These are phyloP conservation scores for Paxillus ammoniavirescens DNA, from an alignment of 768 basidiomycete species.

Conservation along the genomic window DNA sequence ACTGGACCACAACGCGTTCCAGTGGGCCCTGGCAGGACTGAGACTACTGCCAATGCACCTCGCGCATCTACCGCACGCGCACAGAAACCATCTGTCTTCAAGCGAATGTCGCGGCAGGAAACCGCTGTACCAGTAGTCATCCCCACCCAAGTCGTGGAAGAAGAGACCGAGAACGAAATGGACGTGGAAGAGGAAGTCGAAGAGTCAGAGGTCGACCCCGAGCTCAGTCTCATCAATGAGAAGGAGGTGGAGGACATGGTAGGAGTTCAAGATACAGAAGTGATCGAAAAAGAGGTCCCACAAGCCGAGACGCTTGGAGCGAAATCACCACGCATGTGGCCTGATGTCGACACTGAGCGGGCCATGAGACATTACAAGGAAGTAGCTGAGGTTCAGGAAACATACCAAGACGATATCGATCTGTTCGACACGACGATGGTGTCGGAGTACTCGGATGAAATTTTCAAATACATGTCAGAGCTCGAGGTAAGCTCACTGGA, in stretches of 20 bases:
- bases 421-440: slow-evolving; percentile 87
- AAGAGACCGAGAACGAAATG: slow-evolving; percentile 57
- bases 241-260: slow-evolving; percentile 67
- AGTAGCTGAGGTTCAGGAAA: slow-evolving; percentile 60
- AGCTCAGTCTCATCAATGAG: slow-evolving; percentile 44
- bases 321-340: slow-evolving; percentile 61
- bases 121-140: slow-evolving; percentile 44
- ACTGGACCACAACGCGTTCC: slow-evolving; percentile 69
- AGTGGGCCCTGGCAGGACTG: slow-evolving; percentile 55
- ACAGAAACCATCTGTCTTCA: slow-evolving; percentile 35
- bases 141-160: slow-evolving; percentile 39
- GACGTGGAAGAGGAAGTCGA: slow-evolving; percentile 48
- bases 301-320: slow-evolving; percentile 37
- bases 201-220: slow-evolving; percentile 39
- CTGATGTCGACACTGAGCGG: slow-evolving; percentile 65
- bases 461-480: slow-evolving; percentile 93
- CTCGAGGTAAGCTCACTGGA: slow-evolving; percentile 66
- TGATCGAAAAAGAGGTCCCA: slow-evolving; percentile 45
- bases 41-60: slow-evolving; percentile 42
- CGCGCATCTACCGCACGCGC: slow-evolving; percentile 27
- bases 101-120: slow-evolving; percentile 41
- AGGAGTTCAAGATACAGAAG: slow-evolving; percentile 41
- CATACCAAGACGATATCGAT: slow-evolving; percentile 71
- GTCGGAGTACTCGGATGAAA: slow-evolving; percentile 97
- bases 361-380: slow-evolving; percentile 57